Percentiles rank a stretch among this genome's conserved stretches.
Evolutionary conservation across 2,329 filamentous ascomycete species (phyloP).

Genomic region (Cercospora sp.): DNA sequence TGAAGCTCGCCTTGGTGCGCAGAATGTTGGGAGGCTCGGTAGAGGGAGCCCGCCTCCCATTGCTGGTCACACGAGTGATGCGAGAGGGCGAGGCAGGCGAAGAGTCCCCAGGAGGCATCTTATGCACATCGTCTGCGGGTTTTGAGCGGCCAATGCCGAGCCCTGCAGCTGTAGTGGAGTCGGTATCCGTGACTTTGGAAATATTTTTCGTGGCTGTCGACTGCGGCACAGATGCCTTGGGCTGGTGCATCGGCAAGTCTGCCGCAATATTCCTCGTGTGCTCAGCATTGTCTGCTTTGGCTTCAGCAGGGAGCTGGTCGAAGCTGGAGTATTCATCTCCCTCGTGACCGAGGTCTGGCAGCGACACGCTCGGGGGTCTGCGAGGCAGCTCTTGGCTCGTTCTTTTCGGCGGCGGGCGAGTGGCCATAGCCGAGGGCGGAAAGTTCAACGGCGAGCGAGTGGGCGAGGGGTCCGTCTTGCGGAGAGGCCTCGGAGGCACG

Average conservation of each 20-base stretch:
- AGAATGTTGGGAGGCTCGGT: slow-evolving; percentile 53
- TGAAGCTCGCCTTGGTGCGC: slow-evolving; percentile 63
- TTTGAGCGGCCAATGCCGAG: slow-evolving; percentile 71
- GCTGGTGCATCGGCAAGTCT: slow-evolving; percentile 83
- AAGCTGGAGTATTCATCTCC: slow-evolving; percentile 80
- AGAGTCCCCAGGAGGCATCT: slow-evolving; percentile 25
- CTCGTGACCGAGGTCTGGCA: slow-evolving; percentile 81
- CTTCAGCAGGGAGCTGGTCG: slow-evolving; percentile 42
- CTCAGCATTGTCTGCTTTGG: slow-evolving; percentile 30
- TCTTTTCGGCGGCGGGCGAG: slow-evolving; percentile 40
- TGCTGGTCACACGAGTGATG: slow-evolving; percentile 32
- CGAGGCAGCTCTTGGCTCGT: slow-evolving; percentile 53
- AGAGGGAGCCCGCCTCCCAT: slow-evolving; percentile 32
- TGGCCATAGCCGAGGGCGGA: slow-evolving; percentile 50
- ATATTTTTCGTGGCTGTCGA: slow-evolving; percentile 82
- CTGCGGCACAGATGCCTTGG: slow-evolving; percentile 79
- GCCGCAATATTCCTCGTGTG: slow-evolving; percentile 68
- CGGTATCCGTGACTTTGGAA: slow-evolving; percentile 80
- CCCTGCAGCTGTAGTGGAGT: slow-evolving; percentile 82
- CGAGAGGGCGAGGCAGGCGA: slow-evolving; percentile 20
- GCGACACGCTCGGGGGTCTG: slow-evolving; percentile 70
- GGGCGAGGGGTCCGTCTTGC: slow-evolving; percentile 76
- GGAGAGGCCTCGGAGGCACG: slow-evolving; percentile 76
- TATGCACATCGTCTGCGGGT: slow-evolving; percentile 53
- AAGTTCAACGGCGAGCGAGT: slow-evolving; percentile 85